Base-by-base conservation (phyloP, 768 basidiomycete genomes). In the Collybiopsis confluens region DNA sequence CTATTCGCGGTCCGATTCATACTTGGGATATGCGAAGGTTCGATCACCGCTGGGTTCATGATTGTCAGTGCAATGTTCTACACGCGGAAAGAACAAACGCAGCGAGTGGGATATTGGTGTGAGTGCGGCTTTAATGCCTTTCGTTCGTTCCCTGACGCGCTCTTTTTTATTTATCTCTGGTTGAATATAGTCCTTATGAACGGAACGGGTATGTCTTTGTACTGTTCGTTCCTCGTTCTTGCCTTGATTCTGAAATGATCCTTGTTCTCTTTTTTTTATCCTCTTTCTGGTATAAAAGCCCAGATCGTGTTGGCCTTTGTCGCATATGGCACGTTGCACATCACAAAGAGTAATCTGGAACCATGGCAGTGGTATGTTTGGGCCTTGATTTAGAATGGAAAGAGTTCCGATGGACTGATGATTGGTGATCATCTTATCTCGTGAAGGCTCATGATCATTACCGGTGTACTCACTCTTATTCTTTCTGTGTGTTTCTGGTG, bases 51-150 rank as follows among this genome's bases (percentile, higher is more conserved):
- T 0, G 88, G 87, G 0, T 88, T 90, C 66, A 68, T 90, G 77
- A 85, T 90, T 44, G 82, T 89, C 54, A 86, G 73, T 35, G 80
- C 83, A 27, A 88, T 88, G 87, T 90, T 89, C 61, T 88, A 89
- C 61, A 88, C 86, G 0, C 77, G 83, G 50, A 80, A 65, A 8
- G 88, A 90, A 59, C 85, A 87, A 60, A 88, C 85, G 0, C 57
- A 78, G 30, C 71, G 88, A 13, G 79, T 89, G n/a, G 87, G 88
- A 2, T 88, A 86, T 61, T 89, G 85, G 85, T 88, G 87, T 88
- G 63, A 68, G 85, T 70, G 4, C 26, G 15, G 21, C 20, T 10
- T 18, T 26, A 54, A 5, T 33, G 13, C 21, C 10, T n/a, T n/a
- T n/a, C n/a, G n/a, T n/a, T n/a, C n/a, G n/a, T n/a, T n/a, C n/a